phyloP scores from a whole-genome alignment of 176 grass and related monocot species.

The Raddia guianensis region DNA sequence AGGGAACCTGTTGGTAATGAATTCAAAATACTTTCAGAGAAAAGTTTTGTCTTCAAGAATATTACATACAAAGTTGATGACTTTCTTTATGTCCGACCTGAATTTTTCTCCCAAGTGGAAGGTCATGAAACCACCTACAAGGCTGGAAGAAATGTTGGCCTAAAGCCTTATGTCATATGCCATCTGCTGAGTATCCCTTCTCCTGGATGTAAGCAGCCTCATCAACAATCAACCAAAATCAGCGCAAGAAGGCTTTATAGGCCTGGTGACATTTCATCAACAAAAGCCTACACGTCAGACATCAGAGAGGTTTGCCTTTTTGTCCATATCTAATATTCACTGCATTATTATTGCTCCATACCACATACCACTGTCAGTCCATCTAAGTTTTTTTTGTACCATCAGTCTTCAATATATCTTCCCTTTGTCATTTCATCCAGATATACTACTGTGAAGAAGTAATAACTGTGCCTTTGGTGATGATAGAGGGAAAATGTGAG shows the following conservation, averaged over 20 bases:
- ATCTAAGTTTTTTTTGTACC: not conserved
- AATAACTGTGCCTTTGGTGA: conserved; percentile 48
- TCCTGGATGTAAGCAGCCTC: conserved; percentile 42
- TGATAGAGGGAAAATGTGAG: conserved; percentile 75
- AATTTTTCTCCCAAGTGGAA: conserved; percentile 53
- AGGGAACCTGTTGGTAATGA: conserved; percentile 58
- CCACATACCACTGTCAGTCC: not conserved
- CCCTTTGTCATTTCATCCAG: conserved; percentile 46
- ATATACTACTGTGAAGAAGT: conserved; percentile 72
- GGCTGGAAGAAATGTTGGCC: conserved; percentile 69
- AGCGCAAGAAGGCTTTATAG: conserved; percentile 71
- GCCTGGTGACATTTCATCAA: conserved; percentile 68
- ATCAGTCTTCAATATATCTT: conserved; percentile 14
- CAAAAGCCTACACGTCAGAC: conserved; percentile 68
- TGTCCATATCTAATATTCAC: not conserved
- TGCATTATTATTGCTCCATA: not conserved
- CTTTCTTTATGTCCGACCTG: conserved; percentile 75
- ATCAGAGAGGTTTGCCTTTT: conserved; percentile 68
- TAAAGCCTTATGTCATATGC: conserved; percentile 70
- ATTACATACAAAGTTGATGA: conserved; percentile 73
- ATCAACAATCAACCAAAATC: conserved; percentile 44
- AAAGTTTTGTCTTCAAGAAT: conserved; percentile 65
- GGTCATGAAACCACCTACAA: conserved; percentile 54
- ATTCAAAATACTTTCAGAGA: conserved; percentile 62
- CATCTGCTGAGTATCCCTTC: conserved; percentile 49